These are phyloP conservation scores for Linnemannia hyalina DNA, from an alignment of 192 early-diverging fungal species.

Conservation along the genomic window DNA sequence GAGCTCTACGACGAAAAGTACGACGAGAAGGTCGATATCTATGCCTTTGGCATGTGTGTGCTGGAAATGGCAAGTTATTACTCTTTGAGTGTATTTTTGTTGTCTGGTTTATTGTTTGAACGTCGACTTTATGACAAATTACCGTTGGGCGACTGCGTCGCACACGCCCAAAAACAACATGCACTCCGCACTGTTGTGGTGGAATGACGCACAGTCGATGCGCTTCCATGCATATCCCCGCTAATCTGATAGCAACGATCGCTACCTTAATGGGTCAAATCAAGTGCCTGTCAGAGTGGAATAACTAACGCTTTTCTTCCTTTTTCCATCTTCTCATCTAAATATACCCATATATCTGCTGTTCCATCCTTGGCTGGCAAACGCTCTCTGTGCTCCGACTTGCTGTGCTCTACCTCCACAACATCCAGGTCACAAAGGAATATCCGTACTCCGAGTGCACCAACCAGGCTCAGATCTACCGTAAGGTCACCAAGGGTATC, in stretches of 20 bases:
- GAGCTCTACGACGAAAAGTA: slow-evolving; percentile 93
- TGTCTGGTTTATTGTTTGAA: neutral
- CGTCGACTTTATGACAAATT: neutral
- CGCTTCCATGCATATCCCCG: neutral
- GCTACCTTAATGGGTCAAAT: neutral
- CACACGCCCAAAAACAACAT: neutral
- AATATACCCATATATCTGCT: slow-evolving; percentile 37
- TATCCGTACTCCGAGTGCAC: slow-evolving; percentile 90
- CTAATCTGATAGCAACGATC: neutral
- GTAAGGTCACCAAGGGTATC: slow-evolving; percentile 80
- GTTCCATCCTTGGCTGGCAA: slow-evolving; percentile 7
- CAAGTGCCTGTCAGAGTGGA: neutral
- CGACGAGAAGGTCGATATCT: slow-evolving; percentile 90
- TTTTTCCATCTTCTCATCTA: neutral
- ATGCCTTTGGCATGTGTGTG: slow-evolving; percentile 90
- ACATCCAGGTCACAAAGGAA: slow-evolving; percentile 74
- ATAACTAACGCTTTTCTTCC: slow-evolving; percentile 10
- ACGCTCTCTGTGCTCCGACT: neutral
- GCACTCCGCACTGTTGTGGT: neutral
- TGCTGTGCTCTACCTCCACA: slow-evolving; percentile 5
- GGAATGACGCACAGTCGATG: slow-evolving; percentile 21
- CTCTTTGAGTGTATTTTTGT: neutral
- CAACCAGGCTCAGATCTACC: slow-evolving; percentile 89
- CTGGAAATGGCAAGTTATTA: slow-evolving; percentile 64
- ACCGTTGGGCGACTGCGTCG: slow-evolving; percentile 9